phyloP scores from a whole-genome alignment of 2,329 filamentous ascomycete species.

The Sclerotinia sclerotiorum region DNA sequence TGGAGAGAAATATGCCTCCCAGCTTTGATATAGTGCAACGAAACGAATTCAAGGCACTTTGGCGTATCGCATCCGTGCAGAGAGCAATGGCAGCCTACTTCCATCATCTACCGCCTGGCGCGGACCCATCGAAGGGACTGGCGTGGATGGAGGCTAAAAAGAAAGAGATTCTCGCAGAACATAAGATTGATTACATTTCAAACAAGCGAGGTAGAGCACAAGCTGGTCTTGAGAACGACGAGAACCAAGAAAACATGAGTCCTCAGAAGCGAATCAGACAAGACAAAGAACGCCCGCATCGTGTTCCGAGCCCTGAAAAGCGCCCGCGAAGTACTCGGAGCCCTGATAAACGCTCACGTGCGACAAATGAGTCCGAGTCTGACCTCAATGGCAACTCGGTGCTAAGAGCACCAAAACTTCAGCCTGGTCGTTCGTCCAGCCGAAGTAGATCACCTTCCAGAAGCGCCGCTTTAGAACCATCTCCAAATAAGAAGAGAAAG shows the following conservation, averaged over 20 bases:
- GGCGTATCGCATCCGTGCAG: constrained; percentile 38
- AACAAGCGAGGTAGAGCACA: constrained; percentile 14
- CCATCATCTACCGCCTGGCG: constrained; percentile 21
- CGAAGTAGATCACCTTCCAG: constrained; percentile 19
- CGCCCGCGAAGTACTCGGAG: constrained; percentile 13
- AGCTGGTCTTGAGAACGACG: constrained; percentile 25
- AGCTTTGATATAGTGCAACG: constrained; percentile 31
- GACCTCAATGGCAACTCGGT: constrained; percentile 21
- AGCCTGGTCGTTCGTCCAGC: constrained; percentile 6
- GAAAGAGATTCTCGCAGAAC: constrained; percentile 16
- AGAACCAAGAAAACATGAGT: constrained; percentile 32
- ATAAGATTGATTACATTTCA: constrained; percentile 4
- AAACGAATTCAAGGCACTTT: constrained; percentile 34
- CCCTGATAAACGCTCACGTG: constrained; percentile 20
- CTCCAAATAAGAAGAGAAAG: constrained; percentile 34
- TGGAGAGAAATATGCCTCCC: constrained; percentile 30
- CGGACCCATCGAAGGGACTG: constrained; percentile 12
- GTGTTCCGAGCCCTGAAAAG: constrained; percentile 14
- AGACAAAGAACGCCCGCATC: constrained; percentile 10
- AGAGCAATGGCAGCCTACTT: constrained; percentile 34
- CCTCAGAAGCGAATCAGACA: constrained; percentile 33
- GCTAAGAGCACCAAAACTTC: constrained; percentile 19
- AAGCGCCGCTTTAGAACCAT: constrained; percentile 24
- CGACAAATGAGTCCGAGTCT: not conserved
- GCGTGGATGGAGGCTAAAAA: constrained; percentile 19